phyloP scores from a whole-genome alignment of 1,284 basidiomycete genomes.

The Apiotrichum brassicae region DNA sequence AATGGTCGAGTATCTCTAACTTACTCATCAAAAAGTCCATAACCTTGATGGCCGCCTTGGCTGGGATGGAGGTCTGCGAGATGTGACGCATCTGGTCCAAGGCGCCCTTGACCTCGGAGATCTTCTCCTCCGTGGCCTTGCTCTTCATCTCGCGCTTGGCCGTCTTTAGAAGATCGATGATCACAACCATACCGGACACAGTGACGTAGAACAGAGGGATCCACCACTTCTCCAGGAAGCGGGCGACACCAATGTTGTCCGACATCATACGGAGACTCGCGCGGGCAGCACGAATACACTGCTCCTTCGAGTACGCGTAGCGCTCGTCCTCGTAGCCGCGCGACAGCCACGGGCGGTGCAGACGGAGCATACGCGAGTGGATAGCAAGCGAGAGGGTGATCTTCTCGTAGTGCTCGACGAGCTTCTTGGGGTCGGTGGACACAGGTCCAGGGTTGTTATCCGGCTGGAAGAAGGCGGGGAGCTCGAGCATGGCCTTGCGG shows the following conservation, averaged over 20 bases:
- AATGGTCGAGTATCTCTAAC: not conserved
- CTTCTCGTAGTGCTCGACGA: conserved; percentile 47
- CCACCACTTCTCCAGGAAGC: conserved; percentile 49
- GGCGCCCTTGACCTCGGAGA: conserved; percentile 40
- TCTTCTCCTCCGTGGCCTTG: conserved; percentile 40
- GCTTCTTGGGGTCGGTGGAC: conserved; percentile 34
- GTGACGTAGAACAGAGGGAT: conserved; percentile 45
- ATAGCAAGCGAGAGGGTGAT: conserved; percentile 45
- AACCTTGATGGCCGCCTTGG: conserved; percentile 45
- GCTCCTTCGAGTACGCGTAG: conserved; percentile 47
- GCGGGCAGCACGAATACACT: conserved; percentile 47
- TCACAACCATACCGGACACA: conserved; percentile 44
- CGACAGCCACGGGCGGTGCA: conserved; percentile 45
- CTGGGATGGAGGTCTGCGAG: conserved; percentile 43
- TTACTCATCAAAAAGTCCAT: conserved; percentile 45
- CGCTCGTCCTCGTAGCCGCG: conserved; percentile 43
- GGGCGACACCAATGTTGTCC: conserved; percentile 36
- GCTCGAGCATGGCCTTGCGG: conserved; percentile 45
- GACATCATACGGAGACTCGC: conserved; percentile 46
- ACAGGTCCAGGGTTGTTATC: conserved; percentile 25
- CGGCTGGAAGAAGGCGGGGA: conserved; percentile 46
- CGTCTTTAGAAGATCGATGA: conserved; percentile 45
- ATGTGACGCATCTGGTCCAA: conserved; percentile 43
- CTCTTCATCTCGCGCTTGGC: conserved; percentile 36
- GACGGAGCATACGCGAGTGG: conserved; percentile 45